Evolutionary conservation across 352 stramenopile species (phyloP).

Genomic region (Pythium vanterpoolii): DNA sequence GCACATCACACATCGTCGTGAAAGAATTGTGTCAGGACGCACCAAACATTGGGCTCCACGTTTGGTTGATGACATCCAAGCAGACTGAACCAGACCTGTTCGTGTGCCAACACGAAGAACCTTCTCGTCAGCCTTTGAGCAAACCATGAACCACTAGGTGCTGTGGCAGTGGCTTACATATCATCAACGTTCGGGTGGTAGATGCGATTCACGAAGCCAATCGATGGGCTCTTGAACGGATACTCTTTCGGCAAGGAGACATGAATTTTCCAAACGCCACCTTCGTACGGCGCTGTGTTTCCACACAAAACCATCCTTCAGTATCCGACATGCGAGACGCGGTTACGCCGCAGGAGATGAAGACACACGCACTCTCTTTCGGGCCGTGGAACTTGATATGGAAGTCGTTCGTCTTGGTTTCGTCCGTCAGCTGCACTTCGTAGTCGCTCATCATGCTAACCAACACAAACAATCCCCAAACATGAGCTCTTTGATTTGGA

Average conservation of each 20-base stretch:
- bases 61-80: constrained; percentile 94
- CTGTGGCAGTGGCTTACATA: constrained; percentile 60
- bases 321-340: not conserved
- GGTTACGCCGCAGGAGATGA: not conserved
- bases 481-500: not conserved
- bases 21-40: not conserved
- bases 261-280: constrained; percentile 91
- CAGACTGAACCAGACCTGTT: constrained; percentile 88
- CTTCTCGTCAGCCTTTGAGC: constrained; percentile 3
- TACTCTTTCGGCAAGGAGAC: constrained; percentile 92
- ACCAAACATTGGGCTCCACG: constrained; percentile 94
- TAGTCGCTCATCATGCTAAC: constrained; percentile 91
- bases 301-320: not conserved
- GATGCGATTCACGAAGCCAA: constrained; percentile 92
- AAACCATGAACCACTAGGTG: not conserved
- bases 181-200: constrained; percentile 94
- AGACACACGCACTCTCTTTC: constrained; percentile 66
- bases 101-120: not conserved
- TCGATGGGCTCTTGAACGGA: constrained; percentile 92
- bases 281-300: constrained; percentile 83
- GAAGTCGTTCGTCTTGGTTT: constrained; percentile 79
- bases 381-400: constrained; percentile 86
- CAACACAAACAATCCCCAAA: constrained; percentile 1
- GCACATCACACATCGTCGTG: not conserved
- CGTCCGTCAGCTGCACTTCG: constrained; percentile 79